Evolutionary conservation across 768 basidiomycete species (phyloP), one percentile per base, ranked within the genome.

Genomic region (Chalciporus chontae): DNA sequence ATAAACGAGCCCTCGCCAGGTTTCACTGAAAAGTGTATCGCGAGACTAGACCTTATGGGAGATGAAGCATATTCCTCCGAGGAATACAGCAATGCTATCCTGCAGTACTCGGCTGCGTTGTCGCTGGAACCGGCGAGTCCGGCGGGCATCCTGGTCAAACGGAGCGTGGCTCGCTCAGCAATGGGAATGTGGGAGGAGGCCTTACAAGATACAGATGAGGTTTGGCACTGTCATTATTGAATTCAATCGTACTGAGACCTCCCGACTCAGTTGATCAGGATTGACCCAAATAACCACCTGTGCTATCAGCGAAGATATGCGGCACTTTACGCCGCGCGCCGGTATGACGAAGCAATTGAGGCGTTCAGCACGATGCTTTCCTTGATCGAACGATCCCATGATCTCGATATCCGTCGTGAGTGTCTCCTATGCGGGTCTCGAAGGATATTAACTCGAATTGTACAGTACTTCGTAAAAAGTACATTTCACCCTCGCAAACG

Each of bases 101-200:
- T 10, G n/a, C 31, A 11, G 4, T 51, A 46, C 15, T 46, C 50
- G 6, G 26, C 8, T 1, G 18, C 11, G 4, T 8, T 51, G 6
- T 40, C 45, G n/a, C 39, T 29, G 17, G 19, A 43, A 0, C 45
- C 36, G 5, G 19, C 2, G 8, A 26, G 34, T 11, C 13, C n/a
- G 3, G 31, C 14, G 7, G 26, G 31, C 15, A 40, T 49, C 18
- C 43, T 45, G 2, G 4, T 42, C 18, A 49, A 48, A 24, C 38
- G 52, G 15, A 53, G 52, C 18, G 34, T 5, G 36, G 42, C 43
- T 19, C 47, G 24, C 31, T 24, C 36, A 15, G 5, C 21, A n/a
- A 36, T n/a, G 26, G 34, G 38, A n/a, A 18, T 24, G 37, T 54
- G 48, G 52, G 39, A 38, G 5, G 47, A 45, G n/a, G 52, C 43